phyloP scores from a whole-genome alignment of 192 early-diverging fungal species.

The Entomortierella beljakovae region DNA sequence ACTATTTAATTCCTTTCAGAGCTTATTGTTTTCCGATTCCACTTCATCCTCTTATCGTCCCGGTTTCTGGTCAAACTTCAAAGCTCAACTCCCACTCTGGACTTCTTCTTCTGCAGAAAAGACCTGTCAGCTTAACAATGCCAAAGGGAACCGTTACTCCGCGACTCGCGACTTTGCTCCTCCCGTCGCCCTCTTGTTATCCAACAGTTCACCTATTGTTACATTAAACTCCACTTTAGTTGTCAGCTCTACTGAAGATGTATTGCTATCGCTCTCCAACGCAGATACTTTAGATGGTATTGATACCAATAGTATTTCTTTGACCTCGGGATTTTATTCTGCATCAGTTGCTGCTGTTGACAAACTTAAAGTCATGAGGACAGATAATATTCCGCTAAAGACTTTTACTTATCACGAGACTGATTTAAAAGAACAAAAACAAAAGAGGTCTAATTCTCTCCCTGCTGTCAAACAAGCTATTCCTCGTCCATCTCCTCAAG shows the following conservation, averaged over 20 bases:
- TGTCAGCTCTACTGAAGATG: conserved; percentile 24
- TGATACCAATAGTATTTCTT: background rate
- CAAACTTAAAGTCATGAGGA: conserved; percentile 38
- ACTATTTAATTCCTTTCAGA: background rate
- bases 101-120: background rate
- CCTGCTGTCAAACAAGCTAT: conserved; percentile 13
- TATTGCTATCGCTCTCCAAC: conserved; percentile 10
- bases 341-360: conserved; percentile 38
- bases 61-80: conserved; percentile 27
- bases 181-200: conserved; percentile 18
- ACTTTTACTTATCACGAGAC: conserved; percentile 47
- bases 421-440: conserved; percentile 19
- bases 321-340: conserved; percentile 13
- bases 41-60: background rate
- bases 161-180: conserved; percentile 10
- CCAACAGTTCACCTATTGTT: conserved; percentile 26
- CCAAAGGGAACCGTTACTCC: background rate
- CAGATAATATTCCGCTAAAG: conserved; percentile 39
- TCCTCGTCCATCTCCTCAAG: background rate
- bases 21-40: conserved; percentile 10
- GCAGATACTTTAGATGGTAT: background rate
- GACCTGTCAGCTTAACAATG: background rate
- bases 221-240: conserved; percentile 35
- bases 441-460: background rate
- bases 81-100: conserved; percentile 20